Evolutionary conservation across 805 yeast genomes (phyloP), one percentile per base, ranked within the genome.

Genomic region (Pichia phayaonensis): DNA sequence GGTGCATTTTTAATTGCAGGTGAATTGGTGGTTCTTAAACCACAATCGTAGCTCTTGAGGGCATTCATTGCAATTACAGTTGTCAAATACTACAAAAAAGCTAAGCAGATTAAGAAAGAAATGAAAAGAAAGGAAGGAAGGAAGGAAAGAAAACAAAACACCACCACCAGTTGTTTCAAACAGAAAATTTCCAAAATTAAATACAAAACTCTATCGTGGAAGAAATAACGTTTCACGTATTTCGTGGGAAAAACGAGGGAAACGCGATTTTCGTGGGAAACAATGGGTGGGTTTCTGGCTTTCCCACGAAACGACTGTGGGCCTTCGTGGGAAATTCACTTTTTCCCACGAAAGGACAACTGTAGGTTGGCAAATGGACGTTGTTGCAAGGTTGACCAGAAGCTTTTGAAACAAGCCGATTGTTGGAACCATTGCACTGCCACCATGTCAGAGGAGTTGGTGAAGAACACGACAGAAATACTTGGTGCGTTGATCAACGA

Each of bases 1-100:
- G 90, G 90, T 2, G 92, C 95, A 64, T 89, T 89, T 62, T 84
- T 80, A 64, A 89, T 88, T 8, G 90, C 73, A 26, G 95, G 95
- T 46, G 64, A 78, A 21, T 50, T 41, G 2, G 53, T 50, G 36
- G 53, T 50, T 46, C 23, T 42, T 2, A 46, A 3, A 46, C 53
- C 53, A 50, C 53, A 50, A 23, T 50, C 39, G 29, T 42, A 50
- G 20, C 31, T 38, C 40, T 50, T 50, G 2, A 50, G 40, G 16
- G 44, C 50, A 38, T 50, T 50, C 53, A 50, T 50, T 21, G 38
- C 31, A 16, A 16, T 27, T 6, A 21, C 18, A 12, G 16, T 18
- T 45, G 39, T 29, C 8, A 8, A 24, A 8, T 24, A 6, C 8
- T 6, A 24, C 8, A 5, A 6, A 24, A 24, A 24, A 24, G 11